Evolutionary conservation across 208 protist genomes (phyloP), one percentile per base, ranked within the genome.

Genomic region (Naegleria gruberi): DNA sequence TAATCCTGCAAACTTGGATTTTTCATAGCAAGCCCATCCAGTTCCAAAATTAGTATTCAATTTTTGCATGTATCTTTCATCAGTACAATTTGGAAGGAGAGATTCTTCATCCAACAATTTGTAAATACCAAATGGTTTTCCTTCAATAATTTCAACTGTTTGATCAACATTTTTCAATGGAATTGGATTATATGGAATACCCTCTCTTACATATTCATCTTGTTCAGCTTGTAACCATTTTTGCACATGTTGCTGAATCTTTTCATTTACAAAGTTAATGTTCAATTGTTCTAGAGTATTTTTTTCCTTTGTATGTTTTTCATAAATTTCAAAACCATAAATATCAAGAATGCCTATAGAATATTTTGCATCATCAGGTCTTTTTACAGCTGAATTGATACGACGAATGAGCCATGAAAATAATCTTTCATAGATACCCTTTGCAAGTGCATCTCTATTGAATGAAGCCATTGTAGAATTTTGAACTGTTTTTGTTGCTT

Each of bases 401-500:
- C 81, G 7, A n/a, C 42, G 4, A 43, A 92, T 55, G 4, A 92
- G 37, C 90, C 90, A 92, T 37, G 77, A 3, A n/a, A 92, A 83
- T 8, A 91, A n/a, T 26, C 89, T 37, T 46, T 57, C 47, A 42
- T 92, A 92, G 44, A 92, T 87, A 44, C n/a, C 81, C 19, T 91
- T 92, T 0, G 47, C 87, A 5, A 92, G 26, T 43, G 73, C 89
- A 77, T 92, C 89, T 82, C 91, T 83, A 26, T 86, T 89, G 19
- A 41, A 57, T 30, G 42, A 15, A 8, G 91, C 90, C 34, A 92
- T 47, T 17, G 3, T 19, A 73, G 82, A 47, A 74, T 90, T 92
- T 37, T 96, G 89, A 47, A 93, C 88, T 19, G 88, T 92, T 37
- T 92, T 93, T 30, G 94, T 93, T 5, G 87, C 89, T 26, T 96